phyloP scores from a whole-genome alignment of 495 filamentous ascomycete species.

The Staphylotrichum tortipilum region DNA sequence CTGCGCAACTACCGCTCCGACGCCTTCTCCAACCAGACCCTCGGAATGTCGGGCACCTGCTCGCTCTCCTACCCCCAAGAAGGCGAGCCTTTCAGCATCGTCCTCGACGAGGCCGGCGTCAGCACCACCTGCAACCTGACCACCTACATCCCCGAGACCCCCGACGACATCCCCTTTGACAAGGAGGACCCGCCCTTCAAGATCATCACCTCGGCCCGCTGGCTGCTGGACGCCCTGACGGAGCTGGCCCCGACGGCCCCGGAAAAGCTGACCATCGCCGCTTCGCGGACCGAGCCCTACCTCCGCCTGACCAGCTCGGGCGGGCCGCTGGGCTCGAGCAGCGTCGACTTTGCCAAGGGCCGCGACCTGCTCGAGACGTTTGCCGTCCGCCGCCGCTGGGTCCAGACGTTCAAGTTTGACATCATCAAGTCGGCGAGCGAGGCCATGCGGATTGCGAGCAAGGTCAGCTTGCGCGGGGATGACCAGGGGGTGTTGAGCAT shows the following conservation, averaged over 20 bases:
- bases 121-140: constrained; percentile 85
- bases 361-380: constrained; percentile 72
- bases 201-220: constrained; percentile 82
- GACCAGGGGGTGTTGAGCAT: constrained; percentile 81
- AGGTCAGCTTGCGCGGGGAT: constrained; percentile 86
- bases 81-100: constrained; percentile 69
- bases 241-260: constrained; percentile 73
- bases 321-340: constrained; percentile 61
- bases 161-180: constrained; percentile 73
- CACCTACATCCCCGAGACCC: constrained; percentile 69
- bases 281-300: constrained; percentile 57
- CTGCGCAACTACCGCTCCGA: constrained; percentile 48
- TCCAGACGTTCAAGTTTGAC: constrained; percentile 68
- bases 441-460: constrained; percentile 84
- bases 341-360: constrained; percentile 74
- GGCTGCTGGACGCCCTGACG: constrained; percentile 73
- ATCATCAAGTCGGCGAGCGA: constrained; percentile 73
- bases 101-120: constrained; percentile 74
- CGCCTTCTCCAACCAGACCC: constrained; percentile 65
- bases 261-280: constrained; percentile 49
- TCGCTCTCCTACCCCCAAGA: constrained; percentile 62
- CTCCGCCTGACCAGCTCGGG: constrained; percentile 67
- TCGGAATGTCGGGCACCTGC: constrained; percentile 76
- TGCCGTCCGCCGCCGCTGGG: constrained; percentile 44
- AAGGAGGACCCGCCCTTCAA: constrained; percentile 75